These are phyloP conservation scores for Tetrahymena malaccensis DNA, from an alignment of 73 alveolate species.

Conservation along the genomic window DNA sequence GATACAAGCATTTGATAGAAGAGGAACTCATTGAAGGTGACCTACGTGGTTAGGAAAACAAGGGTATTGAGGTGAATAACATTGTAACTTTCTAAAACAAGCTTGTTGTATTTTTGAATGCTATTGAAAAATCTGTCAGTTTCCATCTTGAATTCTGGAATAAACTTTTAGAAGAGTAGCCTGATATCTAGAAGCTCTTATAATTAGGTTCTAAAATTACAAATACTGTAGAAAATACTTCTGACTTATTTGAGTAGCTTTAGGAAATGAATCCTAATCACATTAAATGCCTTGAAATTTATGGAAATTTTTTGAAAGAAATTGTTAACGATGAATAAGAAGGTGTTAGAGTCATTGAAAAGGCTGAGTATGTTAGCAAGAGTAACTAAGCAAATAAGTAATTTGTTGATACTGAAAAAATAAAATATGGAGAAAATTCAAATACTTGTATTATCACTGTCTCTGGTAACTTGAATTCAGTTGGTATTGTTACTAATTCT, in stretches of 20 bases:
- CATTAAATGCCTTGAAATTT: conserved; percentile 23
- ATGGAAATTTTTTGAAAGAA: conserved; percentile 36
- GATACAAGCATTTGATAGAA: conserved; percentile 40
- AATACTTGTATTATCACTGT: conserved; percentile 33
- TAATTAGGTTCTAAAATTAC: conserved; percentile 38
- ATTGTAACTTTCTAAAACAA: conserved; percentile 27
- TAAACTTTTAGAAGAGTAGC: conserved; percentile 36
- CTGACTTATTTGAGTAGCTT: conserved; percentile 25
- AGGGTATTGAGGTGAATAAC: conserved; percentile 34
- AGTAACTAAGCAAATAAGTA: conserved; percentile 23
- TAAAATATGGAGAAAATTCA: conserved; percentile 42
- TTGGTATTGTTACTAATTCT: conserved; percentile 28
- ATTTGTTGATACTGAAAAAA: conserved; percentile 31
- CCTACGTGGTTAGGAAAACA: conserved; percentile 22
- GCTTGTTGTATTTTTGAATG: conserved; percentile 17
- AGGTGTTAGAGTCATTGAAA: conserved; percentile 31
- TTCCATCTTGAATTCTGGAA: conserved; percentile 46
- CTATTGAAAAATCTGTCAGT: conserved; percentile 35
- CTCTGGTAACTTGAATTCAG: conserved; percentile 38
- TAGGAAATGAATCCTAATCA: conserved; percentile 44
- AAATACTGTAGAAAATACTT: conserved; percentile 24
- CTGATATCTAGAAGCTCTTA: conserved; percentile 31
- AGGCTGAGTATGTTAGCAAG: conserved; percentile 27
- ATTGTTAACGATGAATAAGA: conserved; percentile 40
- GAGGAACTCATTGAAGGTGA: conserved; percentile 39